These are phyloP conservation scores for Sclerotiophoma versabilis DNA, from an alignment of 2,329 filamentous ascomycete genomes.

Conservation along the genomic window DNA sequence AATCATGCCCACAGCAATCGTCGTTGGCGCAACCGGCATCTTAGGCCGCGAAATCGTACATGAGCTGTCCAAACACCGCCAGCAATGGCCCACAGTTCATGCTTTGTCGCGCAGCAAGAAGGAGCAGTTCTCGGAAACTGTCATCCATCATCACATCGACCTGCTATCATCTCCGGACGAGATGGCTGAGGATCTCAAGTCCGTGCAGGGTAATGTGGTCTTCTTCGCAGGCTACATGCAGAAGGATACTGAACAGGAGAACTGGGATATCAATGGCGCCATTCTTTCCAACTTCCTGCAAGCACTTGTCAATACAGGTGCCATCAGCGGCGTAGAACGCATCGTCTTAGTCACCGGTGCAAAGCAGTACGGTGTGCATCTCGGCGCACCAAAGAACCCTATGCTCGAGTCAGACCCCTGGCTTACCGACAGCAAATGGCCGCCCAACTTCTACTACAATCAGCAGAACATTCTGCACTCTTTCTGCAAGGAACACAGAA, in stretches of 20 bases:
- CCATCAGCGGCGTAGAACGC: slow-evolving; percentile 54
- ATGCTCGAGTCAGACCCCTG: slow-evolving; percentile 58
- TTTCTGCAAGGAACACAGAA: slow-evolving; percentile 37
- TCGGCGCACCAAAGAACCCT: slow-evolving; percentile 57
- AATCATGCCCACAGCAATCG: slow-evolving; percentile 41
- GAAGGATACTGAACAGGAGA: slow-evolving; percentile 47
- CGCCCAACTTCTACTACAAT: slow-evolving; percentile 17
- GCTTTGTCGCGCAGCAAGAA: slow-evolving; percentile 53
- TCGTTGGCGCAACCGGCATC: slow-evolving; percentile 48
- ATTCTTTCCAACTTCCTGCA: slow-evolving; percentile 59
- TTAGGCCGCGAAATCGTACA: slow-evolving; percentile 51
- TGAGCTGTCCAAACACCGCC: slow-evolving; percentile 46
- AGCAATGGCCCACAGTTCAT: slow-evolving; percentile 50
- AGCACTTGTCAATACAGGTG: slow-evolving; percentile 54
- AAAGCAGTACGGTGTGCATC: slow-evolving; percentile 58
- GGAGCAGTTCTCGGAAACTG: slow-evolving; percentile 44
- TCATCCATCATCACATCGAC: slow-evolving; percentile 51
- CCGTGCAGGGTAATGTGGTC: slow-evolving; percentile 50
- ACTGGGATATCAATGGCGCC: slow-evolving; percentile 50
- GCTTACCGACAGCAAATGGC: slow-evolving; percentile 46
- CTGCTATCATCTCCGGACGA: slow-evolving; percentile 44
- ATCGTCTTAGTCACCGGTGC: slow-evolving; percentile 58
- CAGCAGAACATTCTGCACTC: slow-evolving; percentile 56
- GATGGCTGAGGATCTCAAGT: slow-evolving; percentile 49
- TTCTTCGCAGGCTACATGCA: slow-evolving; percentile 56